phyloP scores from a whole-genome alignment of 2,329 filamentous ascomycete species.

The Fusarium buxicola region DNA sequence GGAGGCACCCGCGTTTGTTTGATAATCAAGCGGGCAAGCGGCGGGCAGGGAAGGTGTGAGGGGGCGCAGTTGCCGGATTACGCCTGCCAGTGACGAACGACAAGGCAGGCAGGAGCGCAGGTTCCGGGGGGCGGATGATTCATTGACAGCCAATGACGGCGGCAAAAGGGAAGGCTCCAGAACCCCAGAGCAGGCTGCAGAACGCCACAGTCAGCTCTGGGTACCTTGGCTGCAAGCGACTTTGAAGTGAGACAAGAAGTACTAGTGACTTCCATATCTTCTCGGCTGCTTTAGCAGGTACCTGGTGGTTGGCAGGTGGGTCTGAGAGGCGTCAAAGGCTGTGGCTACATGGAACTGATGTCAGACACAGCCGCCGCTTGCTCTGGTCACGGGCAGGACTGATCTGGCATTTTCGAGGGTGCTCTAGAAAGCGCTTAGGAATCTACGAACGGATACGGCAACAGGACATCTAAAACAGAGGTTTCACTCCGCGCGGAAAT shows the following conservation, averaged over 20 bases:
- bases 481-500: background rate
- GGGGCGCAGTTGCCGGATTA: conserved; percentile 46
- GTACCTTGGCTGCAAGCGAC: conserved; percentile 36
- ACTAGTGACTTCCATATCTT: conserved; percentile 29
- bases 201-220: conserved; percentile 36
- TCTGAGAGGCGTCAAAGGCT: conserved; percentile 8
- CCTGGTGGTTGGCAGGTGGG: too few species aligned
- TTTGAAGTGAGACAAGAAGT: conserved; percentile 22
- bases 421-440: conserved; percentile 24
- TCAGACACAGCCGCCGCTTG: conserved; percentile 23
- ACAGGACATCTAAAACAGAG: background rate
- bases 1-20: conserved; percentile 36
- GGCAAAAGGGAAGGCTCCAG: conserved; percentile 54
- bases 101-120: conserved; percentile 42
- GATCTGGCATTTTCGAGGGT: conserved; percentile 23
- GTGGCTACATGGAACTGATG: conserved; percentile 23
- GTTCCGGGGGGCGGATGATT: conserved; percentile 50
- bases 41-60: conserved; percentile 46
- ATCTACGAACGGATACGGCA: background rate
- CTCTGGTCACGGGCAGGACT: conserved; percentile 11
- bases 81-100: conserved; percentile 41
- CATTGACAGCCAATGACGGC: conserved; percentile 49
- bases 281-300: conserved; percentile 20
- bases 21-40: conserved; percentile 42
- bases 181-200: conserved; percentile 46